Conservation (phyloP, 2,329 filamentous ascomycete genomes). For the Phyllosticta citriasiana region DNA sequence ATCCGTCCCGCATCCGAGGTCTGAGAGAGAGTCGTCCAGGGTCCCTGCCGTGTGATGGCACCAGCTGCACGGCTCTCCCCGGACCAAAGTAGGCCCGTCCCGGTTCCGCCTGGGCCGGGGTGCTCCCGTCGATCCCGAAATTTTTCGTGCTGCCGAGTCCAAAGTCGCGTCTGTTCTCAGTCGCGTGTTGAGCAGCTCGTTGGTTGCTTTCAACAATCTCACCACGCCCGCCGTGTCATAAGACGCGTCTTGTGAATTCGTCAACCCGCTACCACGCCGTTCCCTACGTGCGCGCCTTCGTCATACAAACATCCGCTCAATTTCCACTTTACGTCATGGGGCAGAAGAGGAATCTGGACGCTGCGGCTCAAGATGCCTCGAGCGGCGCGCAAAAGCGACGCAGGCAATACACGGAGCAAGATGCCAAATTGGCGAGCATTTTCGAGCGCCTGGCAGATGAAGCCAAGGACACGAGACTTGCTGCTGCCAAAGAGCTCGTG, state of each 20-base stretch:
- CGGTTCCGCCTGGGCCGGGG: neutral
- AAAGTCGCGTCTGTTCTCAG: neutral
- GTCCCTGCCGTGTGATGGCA: no score
- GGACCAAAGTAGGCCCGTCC: no score
- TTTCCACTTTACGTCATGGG: neutral
- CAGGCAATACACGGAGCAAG: conserved; percentile 28
- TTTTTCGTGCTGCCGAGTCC: neutral
- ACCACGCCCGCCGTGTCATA: neutral
- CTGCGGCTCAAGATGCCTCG: conserved; percentile 10
- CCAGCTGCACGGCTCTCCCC: no score
- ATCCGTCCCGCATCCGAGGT: neutral
- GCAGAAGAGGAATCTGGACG: conserved; percentile 8
- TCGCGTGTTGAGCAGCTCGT: neutral
- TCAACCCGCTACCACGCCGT: neutral
- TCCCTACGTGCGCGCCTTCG: neutral
- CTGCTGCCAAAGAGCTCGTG: conserved; percentile 37
- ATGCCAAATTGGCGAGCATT: conserved; percentile 34
- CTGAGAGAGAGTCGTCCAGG: neutral
- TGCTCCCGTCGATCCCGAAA: neutral
- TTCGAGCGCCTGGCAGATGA: conserved; percentile 40
- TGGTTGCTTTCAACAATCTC: neutral
- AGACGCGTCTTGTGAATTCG: neutral
- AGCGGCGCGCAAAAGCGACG: conserved; percentile 21
- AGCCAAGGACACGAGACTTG: conserved; percentile 32
- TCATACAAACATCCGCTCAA: neutral